Conservation (phyloP, 2,329 filamentous ascomycete species). For the Corinectria fuckeliana region DNA sequence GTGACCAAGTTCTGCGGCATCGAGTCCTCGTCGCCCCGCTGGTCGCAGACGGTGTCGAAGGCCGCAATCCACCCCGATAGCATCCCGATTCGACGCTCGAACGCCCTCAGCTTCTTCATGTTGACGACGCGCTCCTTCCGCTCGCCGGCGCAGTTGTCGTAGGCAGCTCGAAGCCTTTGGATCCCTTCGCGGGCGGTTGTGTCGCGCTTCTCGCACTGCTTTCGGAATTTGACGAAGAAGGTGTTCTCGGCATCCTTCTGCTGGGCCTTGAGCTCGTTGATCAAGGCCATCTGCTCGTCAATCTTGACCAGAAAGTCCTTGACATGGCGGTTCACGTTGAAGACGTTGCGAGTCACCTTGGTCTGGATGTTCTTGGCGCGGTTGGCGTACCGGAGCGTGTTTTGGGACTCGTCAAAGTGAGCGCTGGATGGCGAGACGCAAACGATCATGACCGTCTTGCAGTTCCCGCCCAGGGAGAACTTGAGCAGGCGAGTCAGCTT, state of each 20-base stretch:
- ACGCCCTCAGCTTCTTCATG: constrained; percentile 82
- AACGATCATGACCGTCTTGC: constrained; percentile 99
- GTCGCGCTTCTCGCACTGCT: constrained; percentile 86
- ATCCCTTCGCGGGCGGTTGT: constrained; percentile 78
- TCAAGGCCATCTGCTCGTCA: constrained; percentile 95
- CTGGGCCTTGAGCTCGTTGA: constrained; percentile 92
- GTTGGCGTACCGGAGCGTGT: constrained; percentile 96
- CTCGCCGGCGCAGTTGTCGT: constrained; percentile 79
- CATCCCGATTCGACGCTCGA: constrained; percentile 84
- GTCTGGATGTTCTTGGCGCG: constrained; percentile 99
- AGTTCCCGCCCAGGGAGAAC: constrained; percentile 96
- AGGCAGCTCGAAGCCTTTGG: constrained; percentile 79
- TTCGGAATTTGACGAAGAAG: constrained; percentile 88
- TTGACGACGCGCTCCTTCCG: constrained; percentile 78
- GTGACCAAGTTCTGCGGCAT: constrained; percentile 73
- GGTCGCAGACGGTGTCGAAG: constrained; percentile 83
- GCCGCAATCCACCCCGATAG: constrained; percentile 93
- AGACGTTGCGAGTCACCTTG: constrained; percentile 98
- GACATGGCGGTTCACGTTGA: constrained; percentile 98
- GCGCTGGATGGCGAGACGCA: constrained; percentile 96
- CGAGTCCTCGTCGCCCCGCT: constrained; percentile 56
- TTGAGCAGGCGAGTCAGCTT: constrained; percentile 95
- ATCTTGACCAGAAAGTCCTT: constrained; percentile 99
- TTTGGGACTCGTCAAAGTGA: constrained; percentile 98
- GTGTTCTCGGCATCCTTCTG: constrained; percentile 86